Percentiles rank a stretch among this genome's conserved stretches.
Evolutionary conservation across 192 early-diverging fungal genomes (phyloP).

Genomic region (Phycomyces nitens): DNA sequence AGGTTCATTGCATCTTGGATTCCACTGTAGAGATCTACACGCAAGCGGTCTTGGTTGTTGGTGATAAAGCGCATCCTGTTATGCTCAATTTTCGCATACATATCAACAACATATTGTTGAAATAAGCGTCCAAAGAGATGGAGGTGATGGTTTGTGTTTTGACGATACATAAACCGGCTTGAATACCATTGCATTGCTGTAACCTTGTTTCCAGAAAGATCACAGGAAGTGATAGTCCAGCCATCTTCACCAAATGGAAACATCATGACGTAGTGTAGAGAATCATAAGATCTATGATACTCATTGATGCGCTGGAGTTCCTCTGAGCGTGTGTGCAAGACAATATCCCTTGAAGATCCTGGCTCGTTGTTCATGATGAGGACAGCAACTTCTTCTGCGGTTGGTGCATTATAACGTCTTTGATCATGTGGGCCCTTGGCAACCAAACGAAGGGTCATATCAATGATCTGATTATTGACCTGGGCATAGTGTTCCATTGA

Average conservation of each 20-base stretch:
- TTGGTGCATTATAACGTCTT: slow-evolving; percentile 5
- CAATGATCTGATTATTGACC: background rate
- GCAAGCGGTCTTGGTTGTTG: background rate
- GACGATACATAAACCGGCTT: background rate
- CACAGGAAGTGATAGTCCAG: background rate
- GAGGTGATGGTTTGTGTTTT: background rate
- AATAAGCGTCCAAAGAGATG: slow-evolving; percentile 6
- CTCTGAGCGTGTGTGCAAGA: background rate
- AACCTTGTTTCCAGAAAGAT: background rate
- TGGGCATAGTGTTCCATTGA: too few relatives aligned
- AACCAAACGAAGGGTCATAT: background rate
- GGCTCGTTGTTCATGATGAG: background rate
- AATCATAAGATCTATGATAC: background rate
- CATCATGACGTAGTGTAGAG: background rate
- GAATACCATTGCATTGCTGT: background rate
- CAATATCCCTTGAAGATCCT: background rate
- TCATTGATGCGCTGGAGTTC: background rate
- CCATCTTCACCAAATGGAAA: background rate
- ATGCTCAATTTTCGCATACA: slow-evolving; percentile 8
- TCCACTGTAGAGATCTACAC: background rate
- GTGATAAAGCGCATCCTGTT: background rate
- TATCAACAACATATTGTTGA: slow-evolving; percentile 9
- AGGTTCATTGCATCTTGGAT: background rate
- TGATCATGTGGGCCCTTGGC: slow-evolving; percentile 3
- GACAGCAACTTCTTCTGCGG: background rate